Base-by-base conservation (phyloP, 2,329 filamentous ascomycete genomes). In the Fusarium sublunatum region DNA sequence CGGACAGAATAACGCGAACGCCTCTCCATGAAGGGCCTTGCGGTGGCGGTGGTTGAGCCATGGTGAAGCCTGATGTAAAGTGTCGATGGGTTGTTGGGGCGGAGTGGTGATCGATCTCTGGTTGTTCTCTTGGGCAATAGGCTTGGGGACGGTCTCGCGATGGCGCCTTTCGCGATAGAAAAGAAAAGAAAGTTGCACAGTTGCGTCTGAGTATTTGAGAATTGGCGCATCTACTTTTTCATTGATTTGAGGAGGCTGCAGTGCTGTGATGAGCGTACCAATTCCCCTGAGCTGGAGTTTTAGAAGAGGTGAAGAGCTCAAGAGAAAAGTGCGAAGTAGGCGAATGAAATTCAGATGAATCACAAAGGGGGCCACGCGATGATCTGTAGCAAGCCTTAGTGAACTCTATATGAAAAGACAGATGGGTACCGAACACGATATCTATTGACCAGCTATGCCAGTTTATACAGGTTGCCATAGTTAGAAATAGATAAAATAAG, bases 191-290 rank as follows among this genome's bases (percentile, higher is more conserved):
- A 1, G 15, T 2, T 12, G 3, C 3, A 4, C 2, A 5, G 32
- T 7, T 7, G 1, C 6, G 2, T 15, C 8, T 19, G 2, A 12
- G 12, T 7, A 2, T 15, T 1, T 3, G 3, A 12, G 15, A 31
- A 2, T 24, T 1, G 2, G 1, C 11, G 10, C 3, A 4, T 13
- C 1, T 1, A 11, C 0, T n/a, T 10, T 3, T 29, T 2, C 1
- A 1, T 5, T 13, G 0, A 9, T 19, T 4, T 7, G 13, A 25
- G 5, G n/a, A n/a, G n/a, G n/a, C n/a, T 6, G 26, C 1, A 3
- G 1, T 39, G 19, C 9, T 15, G 15, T 6, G 1, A 13, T 2
- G 0, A 13, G 1, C 4, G 19, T 8, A 15, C 12, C 29, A 13
- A 12, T 6, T 32, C 29, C 4, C 9, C 6, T 12, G 10, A 6